Conservation (phyloP, 2,329 filamentous ascomycete species). For the Alternaria brassicicola region DNA sequence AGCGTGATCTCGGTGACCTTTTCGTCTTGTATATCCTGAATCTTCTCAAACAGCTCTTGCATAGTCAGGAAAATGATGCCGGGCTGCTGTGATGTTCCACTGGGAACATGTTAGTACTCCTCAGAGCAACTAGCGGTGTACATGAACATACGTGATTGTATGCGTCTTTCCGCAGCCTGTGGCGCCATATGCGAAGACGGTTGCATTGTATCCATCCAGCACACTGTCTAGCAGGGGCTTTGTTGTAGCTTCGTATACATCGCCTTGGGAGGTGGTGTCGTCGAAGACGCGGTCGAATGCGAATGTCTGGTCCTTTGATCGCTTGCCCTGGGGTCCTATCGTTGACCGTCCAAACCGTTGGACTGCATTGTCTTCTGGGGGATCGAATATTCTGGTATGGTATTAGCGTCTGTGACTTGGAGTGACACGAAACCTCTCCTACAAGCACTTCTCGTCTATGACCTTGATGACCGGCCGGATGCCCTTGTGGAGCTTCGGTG, state of each 20-base stretch:
- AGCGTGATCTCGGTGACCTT: slow-evolving; percentile 90
- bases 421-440: slow-evolving; percentile 46
- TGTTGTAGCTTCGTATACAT: slow-evolving; percentile 95
- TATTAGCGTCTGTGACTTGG: slow-evolving; percentile 25
- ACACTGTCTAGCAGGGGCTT: slow-evolving; percentile 90
- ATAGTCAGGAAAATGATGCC: slow-evolving; percentile 99
- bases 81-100: slow-evolving; percentile 84
- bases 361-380: slow-evolving; percentile 91
- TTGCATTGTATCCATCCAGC: slow-evolving; percentile 97
- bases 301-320: slow-evolving; percentile 96
- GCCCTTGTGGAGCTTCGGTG: slow-evolving; percentile 85
- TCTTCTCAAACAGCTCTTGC: slow-evolving; percentile 98
- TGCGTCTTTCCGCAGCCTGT: slow-evolving; percentile 99
- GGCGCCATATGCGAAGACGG: slow-evolving; percentile 96
- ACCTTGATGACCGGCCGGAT: slow-evolving; percentile 94
- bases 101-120: slow-evolving; percentile 30
- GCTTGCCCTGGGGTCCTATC: slow-evolving; percentile 74
- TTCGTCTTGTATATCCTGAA: slow-evolving; percentile 81
- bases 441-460: slow-evolving; percentile 95
- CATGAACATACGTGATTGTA: slow-evolving; percentile 68
- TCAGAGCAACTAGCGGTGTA: neutral
- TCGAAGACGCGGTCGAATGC: slow-evolving; percentile 97
- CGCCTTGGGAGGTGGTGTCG: slow-evolving; percentile 87
- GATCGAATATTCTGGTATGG: slow-evolving; percentile 82
- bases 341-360: slow-evolving; percentile 85